Conservation (phyloP, 116 monocot species). For the Thalassia testudinum region DNA sequence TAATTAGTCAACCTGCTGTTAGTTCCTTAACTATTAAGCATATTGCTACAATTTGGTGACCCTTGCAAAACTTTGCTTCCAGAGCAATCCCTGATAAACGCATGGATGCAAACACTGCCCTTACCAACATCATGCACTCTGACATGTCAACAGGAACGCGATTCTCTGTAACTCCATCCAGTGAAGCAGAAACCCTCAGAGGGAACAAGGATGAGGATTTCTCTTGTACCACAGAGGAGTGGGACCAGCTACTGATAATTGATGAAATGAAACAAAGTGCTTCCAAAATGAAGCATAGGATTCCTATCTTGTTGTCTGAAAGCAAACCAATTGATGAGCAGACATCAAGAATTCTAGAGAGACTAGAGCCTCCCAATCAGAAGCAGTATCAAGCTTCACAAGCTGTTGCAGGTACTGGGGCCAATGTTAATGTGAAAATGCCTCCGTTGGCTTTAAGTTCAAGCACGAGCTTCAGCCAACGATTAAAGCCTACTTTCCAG, state of each 20-base stretch:
- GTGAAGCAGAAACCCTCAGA: conserved; percentile 8
- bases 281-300: conserved; percentile 8
- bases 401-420: neutral
- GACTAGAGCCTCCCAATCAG: conserved; percentile 56
- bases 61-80: conserved; percentile 8
- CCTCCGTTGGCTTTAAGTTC: conserved; percentile 27
- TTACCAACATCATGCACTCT: neutral
- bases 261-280: conserved; percentile 22
- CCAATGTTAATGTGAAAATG: conserved; percentile 20
- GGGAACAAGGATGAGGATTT: conserved; percentile 15
- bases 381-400: conserved; percentile 14
- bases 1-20: too few species aligned
- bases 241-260: conserved; percentile 58
- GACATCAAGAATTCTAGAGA: conserved; percentile 71
- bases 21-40: too few species aligned
- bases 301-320: conserved; percentile 3
- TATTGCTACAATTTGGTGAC: neutral
- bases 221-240: conserved; percentile 31
- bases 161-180: conserved; percentile 9
- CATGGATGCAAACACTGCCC: conserved; percentile 5
- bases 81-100: conserved; percentile 27
- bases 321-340: conserved; percentile 44
- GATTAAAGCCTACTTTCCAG: conserved; percentile 49
- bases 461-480: conserved; percentile 22
- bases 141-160: conserved; percentile 9